phyloP scores from a whole-genome alignment of 176 grass and related monocot species.

The Bromus sterilis region DNA sequence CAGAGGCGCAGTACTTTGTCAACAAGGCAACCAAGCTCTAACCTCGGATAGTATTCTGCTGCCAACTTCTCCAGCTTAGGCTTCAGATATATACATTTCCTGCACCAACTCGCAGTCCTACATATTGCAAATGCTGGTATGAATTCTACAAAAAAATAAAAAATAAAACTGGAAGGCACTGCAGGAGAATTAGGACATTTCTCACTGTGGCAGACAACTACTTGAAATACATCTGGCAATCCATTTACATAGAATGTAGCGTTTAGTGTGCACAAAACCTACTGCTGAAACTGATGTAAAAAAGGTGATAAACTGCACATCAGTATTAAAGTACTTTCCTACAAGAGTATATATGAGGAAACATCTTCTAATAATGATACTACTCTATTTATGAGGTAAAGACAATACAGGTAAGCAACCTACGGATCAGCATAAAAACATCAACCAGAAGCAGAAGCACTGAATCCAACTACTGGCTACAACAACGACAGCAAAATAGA shows the following conservation, averaged over 20 bases:
- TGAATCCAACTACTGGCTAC: not conserved
- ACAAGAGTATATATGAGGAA: not conserved
- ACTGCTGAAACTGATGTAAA: not conserved
- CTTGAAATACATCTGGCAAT: not conserved
- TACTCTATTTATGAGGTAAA: not conserved
- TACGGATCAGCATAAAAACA: not conserved
- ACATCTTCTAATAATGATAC: not conserved
- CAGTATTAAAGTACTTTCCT: not conserved
- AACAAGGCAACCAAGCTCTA: not conserved
- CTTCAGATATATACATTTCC: constrained; percentile 99
- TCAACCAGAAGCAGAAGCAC: not conserved
- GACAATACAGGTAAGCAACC: not conserved
- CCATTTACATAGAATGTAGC: not conserved
- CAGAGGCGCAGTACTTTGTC: not conserved
- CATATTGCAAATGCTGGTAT: not conserved
- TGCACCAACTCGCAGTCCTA: constrained; percentile 95
- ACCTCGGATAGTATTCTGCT: constrained; percentile 86
- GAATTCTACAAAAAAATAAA: no score
- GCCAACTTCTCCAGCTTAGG: constrained; percentile 95
- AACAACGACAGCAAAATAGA: not conserved
- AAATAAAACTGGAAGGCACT: not conserved
- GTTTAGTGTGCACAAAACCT: not conserved
- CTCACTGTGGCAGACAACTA: not conserved
- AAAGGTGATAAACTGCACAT: not conserved
- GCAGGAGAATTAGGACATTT: not conserved